Evolutionary conservation across 2,329 filamentous ascomycete species (phyloP).

Genomic region (Metarhizium humberi): DNA sequence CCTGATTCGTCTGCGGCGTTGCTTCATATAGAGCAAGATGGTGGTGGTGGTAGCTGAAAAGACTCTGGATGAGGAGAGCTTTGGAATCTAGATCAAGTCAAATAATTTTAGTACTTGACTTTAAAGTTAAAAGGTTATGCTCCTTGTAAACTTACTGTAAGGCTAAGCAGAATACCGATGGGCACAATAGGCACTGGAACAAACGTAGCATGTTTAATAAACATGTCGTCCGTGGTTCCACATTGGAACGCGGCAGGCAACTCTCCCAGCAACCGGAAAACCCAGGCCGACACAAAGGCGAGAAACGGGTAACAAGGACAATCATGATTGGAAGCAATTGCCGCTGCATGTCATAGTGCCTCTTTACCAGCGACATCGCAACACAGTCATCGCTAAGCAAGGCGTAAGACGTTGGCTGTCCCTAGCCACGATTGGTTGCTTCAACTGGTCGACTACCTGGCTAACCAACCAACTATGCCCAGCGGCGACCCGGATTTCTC

Average conservation of each 20-base stretch:
- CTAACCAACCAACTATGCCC: neutral
- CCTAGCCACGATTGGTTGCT: neutral
- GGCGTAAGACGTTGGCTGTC: neutral
- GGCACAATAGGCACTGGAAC: too few relatives aligned
- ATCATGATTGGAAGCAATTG: too few relatives aligned
- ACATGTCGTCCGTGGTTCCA: neutral
- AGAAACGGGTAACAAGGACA: neutral
- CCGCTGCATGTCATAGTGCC: neutral
- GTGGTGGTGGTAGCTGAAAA: neutral
- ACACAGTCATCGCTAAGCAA: neutral
- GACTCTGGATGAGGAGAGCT: too few relatives aligned
- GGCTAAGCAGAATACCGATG: too few relatives aligned
- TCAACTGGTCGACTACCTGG: neutral
- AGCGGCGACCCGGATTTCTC: neutral
- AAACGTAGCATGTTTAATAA: too few relatives aligned
- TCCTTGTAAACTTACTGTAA: too few relatives aligned
- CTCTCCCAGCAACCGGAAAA: neutral
- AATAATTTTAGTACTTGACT: too few relatives aligned
- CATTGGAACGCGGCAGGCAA: neutral
- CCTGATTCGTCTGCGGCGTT: slow-evolving; percentile 33
- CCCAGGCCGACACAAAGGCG: neutral
- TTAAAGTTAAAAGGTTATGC: too few relatives aligned
- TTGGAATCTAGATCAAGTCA: too few relatives aligned
- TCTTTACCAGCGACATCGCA: neutral
- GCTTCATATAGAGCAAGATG: slow-evolving; percentile 10